Conservation (phyloP, 225 moss, liverwort and hornwort genomes). For the Physcomitrellopsis africana region DNA sequence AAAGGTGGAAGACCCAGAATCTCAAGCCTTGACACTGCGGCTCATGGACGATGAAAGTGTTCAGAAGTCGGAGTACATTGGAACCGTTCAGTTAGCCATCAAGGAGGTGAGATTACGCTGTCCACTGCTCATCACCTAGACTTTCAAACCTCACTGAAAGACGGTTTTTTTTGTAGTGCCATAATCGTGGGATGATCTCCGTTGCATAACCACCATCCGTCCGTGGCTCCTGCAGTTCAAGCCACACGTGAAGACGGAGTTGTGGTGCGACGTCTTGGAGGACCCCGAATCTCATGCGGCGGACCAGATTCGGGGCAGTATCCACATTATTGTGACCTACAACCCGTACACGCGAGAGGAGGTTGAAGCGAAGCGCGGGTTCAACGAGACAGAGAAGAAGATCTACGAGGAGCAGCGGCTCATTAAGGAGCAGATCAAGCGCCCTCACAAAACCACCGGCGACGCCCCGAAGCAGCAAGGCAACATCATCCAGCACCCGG, state of each 20-base stretch:
- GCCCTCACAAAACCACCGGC: constrained; percentile 23
- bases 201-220: neutral
- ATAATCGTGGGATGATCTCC: neutral
- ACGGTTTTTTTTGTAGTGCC: no score
- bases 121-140: no score
- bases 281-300: constrained; percentile 47
- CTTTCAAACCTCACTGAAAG: no score
- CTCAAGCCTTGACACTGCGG: constrained; percentile 68
- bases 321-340: constrained; percentile 59
- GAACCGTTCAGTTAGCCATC: constrained; percentile 50
- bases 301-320: constrained; percentile 50
- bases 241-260: constrained; percentile 52
- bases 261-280: constrained; percentile 82
- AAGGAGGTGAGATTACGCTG: constrained; percentile 38
- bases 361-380: constrained; percentile 36
- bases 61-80: constrained; percentile 78
- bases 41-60: constrained; percentile 90
- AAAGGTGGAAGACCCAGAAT: constrained; percentile 80
- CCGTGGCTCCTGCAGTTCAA: constrained; percentile 50
- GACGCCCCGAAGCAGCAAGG: constrained; percentile 56
- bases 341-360: constrained; percentile 47
- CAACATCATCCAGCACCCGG: constrained; percentile 53
- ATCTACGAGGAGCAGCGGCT: constrained; percentile 42
- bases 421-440: neutral
- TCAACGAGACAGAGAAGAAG: constrained; percentile 51